Percentiles rank a stretch among this genome's conserved stretches.
Evolutionary conservation across 768 basidiomycete genomes (phyloP).

Genomic region (Leccinellum albellum): DNA sequence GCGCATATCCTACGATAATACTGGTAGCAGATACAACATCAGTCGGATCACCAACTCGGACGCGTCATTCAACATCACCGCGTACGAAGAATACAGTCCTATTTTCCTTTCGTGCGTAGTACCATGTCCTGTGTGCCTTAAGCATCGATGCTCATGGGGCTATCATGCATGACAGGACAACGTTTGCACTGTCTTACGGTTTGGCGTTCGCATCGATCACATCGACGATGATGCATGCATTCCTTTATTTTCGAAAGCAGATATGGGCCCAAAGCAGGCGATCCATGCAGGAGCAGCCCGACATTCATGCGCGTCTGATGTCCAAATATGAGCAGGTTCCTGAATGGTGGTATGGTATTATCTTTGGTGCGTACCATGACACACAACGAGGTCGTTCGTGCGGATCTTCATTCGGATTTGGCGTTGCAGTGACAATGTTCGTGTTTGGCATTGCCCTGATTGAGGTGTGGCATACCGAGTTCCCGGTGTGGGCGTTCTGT

Average conservation of each 20-base stretch:
- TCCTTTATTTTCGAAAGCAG: constrained; percentile 74
- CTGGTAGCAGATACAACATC: constrained; percentile 55
- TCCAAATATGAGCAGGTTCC: constrained; percentile 53
- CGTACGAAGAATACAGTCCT: constrained; percentile 56
- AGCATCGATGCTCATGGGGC: constrained; percentile 1
- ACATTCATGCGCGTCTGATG: constrained; percentile 65
- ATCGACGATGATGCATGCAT: constrained; percentile 67
- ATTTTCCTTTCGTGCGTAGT: constrained; percentile 48
- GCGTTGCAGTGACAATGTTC: constrained; percentile 42
- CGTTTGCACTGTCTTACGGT: constrained; percentile 77
- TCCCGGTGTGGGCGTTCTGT: constrained; percentile 41
- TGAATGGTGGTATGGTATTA: constrained; percentile 52
- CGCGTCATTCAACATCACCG: constrained; percentile 50
- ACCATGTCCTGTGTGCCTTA: neutral
- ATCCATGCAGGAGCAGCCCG: constrained; percentile 73
- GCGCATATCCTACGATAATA: constrained; percentile 64
- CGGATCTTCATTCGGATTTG: neutral
- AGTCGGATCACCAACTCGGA: constrained; percentile 50
- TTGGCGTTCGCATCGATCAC: constrained; percentile 83
- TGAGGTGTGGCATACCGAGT: constrained; percentile 55
- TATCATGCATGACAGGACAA: constrained; percentile 31
- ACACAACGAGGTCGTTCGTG: neutral
- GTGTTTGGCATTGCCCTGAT: constrained; percentile 57
- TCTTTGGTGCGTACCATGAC: constrained; percentile 22
- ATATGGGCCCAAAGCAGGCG: constrained; percentile 70